Base-by-base conservation (phyloP, 2,329 filamentous ascomycete species). In the Sporothrix dimorphospora region DNA sequence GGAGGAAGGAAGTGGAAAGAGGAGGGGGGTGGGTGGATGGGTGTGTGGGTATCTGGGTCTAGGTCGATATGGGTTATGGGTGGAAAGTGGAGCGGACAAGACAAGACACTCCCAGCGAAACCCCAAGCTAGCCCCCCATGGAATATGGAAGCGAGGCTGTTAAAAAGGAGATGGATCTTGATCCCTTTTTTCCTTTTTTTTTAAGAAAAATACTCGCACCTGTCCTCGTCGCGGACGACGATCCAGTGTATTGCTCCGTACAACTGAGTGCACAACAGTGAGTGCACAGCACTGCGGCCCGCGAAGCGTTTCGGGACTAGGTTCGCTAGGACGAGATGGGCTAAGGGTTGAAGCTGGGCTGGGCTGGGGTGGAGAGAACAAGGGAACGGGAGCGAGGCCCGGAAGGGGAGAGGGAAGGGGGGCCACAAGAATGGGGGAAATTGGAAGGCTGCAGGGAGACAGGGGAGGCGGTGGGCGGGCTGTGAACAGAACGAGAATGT, bases 361-460 rank as follows among this genome's bases (percentile, higher is more conserved):
- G 16, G 53, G 27, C 27, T 38, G 14, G 27, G 9, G n/a, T 57
- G 16, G 34, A 21, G 34, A 21, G 57, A 30, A 21, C 9, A 40
- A 16, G 40, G 57, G 11, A 12, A 59, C 16, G 8, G 4, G 57
- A 40, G 38, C 9, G n/a, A 42, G 11, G 40, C 21, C 59, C 59
- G 45, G 59, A 40, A 65, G n/a, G 59, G 57, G 21, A 65, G 38
- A 27, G 21, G 34, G 47, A n/a, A 42, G 59, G 38, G 21, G 49
- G 24, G 38, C 38, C 59, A 40, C 59, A 65, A 42, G 6, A 42
- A 65, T 27, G 59, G 59, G 59, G 59, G 38, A 65, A 45, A 65
- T 65, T 65, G 59, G 59, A 65, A 65, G 59, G 59, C 59, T 65
- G 21, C 59, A 65, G 38, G 59, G 59, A 65, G 59, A 24, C 38